Conservation (phyloP, 2,329 filamentous ascomycete species). For the Periconia sp. region DNA sequence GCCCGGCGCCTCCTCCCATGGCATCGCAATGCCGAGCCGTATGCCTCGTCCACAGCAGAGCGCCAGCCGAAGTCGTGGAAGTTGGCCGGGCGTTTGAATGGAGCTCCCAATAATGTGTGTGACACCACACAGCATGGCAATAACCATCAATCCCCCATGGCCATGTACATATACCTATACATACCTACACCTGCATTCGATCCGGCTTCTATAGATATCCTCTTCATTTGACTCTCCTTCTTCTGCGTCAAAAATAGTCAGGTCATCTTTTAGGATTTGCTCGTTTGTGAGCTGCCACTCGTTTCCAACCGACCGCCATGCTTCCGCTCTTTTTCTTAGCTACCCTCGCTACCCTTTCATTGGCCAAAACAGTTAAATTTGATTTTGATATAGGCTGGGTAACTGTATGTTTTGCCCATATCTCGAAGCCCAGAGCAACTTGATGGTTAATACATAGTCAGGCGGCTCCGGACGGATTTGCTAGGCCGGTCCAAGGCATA, state of each 20-base stretch:
- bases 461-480: conserved; percentile 14
- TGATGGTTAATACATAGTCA: neutral
- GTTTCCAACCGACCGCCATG: conserved; percentile 1
- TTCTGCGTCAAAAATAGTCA: neutral
- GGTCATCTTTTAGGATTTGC: neutral
- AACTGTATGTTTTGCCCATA: conserved; percentile 41
- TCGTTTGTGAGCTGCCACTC: neutral
- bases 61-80: neutral
- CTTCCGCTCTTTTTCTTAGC: conserved; percentile 4
- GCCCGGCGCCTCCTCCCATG: neutral
- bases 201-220: neutral
- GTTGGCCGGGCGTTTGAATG: neutral
- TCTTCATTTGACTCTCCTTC: neutral
- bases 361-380: conserved; percentile 45
- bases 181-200: neutral
- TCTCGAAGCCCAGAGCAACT: neutral
- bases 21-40: too few species aligned
- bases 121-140: neutral
- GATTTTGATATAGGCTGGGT: conserved; percentile 59
- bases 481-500: conserved; percentile 60
- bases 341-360: conserved; percentile 14
- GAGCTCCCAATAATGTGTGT: neutral
- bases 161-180: neutral
- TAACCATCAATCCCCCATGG: neutral
- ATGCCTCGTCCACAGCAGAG: neutral